phyloP scores from a whole-genome alignment of 495 filamentous ascomycete genomes.

The Podospora pseudoanserina region DNA sequence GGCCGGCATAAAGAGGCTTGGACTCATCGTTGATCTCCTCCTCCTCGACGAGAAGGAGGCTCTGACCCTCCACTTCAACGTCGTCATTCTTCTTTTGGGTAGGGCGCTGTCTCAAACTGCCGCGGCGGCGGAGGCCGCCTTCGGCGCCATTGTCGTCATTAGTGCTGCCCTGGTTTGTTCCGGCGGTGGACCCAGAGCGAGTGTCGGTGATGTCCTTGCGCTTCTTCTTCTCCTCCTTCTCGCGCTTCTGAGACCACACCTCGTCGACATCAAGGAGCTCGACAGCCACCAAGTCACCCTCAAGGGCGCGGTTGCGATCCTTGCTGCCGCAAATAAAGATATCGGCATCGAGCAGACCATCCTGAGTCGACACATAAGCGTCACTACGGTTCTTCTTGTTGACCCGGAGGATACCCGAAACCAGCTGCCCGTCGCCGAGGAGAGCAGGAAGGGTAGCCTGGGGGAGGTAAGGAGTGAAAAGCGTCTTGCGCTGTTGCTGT shows the following conservation, averaged over 20 bases:
- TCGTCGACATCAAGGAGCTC: slow-evolving; percentile 98
- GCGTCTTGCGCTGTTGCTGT: slow-evolving; percentile 93
- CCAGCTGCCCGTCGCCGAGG: slow-evolving; percentile 86
- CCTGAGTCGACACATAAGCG: slow-evolving; percentile 90
- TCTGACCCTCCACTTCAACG: slow-evolving; percentile 97
- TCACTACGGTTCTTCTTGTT: slow-evolving; percentile 99
- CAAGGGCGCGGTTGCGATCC: slow-evolving; percentile 91
- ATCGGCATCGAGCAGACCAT: slow-evolving; percentile 84
- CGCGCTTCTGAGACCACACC: slow-evolving; percentile 96
- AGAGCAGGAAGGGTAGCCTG: slow-evolving; percentile 92
- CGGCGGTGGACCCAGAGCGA: slow-evolving; percentile 67
- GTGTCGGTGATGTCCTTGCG: slow-evolving; percentile 97
- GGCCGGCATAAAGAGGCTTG: slow-evolving; percentile 94
- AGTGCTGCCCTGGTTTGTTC: slow-evolving; percentile 63
- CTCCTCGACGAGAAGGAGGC: slow-evolving; percentile 91
- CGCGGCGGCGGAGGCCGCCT: slow-evolving; percentile 84
- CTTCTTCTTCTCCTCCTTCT: slow-evolving; percentile 99
- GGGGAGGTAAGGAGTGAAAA: slow-evolving; percentile 96
- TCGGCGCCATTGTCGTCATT: slow-evolving; percentile 67
- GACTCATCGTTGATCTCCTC: slow-evolving; percentile 98
- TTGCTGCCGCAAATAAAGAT: slow-evolving; percentile 99
- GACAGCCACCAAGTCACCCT: slow-evolving; percentile 92
- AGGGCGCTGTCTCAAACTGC: slow-evolving; percentile 91
- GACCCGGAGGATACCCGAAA: slow-evolving; percentile 92
- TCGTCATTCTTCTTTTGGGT: slow-evolving; percentile 99